Evolutionary conservation across 371 early-diverging fungal genomes (phyloP).

Genomic region (Nosema muscidifuracis): DNA sequence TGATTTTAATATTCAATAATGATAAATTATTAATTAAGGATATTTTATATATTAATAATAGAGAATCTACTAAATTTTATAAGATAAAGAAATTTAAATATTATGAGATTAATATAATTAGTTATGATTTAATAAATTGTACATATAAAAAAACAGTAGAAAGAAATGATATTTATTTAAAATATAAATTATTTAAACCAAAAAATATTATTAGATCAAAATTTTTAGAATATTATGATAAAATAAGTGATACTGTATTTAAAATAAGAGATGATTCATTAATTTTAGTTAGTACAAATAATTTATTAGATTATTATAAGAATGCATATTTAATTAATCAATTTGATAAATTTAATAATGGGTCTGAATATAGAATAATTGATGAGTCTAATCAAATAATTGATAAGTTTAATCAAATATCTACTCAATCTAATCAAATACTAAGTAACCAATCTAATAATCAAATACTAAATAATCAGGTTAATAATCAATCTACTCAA

Average conservation of each 20-base stretch:
- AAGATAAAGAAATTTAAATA: background rate
- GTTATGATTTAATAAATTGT: background rate
- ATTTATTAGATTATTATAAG: too few species aligned
- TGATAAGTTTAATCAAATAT: too few species aligned
- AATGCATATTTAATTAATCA: too few species aligned
- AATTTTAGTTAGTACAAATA: too few species aligned
- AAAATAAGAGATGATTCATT: too few species aligned
- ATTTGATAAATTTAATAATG: too few species aligned
- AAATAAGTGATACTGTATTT: background rate
- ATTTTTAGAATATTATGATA: background rate
- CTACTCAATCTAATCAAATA: too few species aligned
- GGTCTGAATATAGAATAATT: too few species aligned
- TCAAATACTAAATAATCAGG: too few species aligned
- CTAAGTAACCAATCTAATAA: too few species aligned
- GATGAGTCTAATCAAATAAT: too few species aligned
- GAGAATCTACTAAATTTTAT: constrained; percentile 5
- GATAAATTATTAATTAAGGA: background rate
- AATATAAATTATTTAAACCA: background rate
- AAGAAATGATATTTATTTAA: background rate
- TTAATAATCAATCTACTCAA: too few species aligned
- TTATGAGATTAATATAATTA: constrained; percentile 1
- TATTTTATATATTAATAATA: background rate
- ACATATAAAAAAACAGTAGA: background rate
- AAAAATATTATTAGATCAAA: background rate
- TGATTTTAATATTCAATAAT: background rate